phyloP scores from a whole-genome alignment of 805 yeast species.

The Wickerhamiella bombiphila region DNA sequence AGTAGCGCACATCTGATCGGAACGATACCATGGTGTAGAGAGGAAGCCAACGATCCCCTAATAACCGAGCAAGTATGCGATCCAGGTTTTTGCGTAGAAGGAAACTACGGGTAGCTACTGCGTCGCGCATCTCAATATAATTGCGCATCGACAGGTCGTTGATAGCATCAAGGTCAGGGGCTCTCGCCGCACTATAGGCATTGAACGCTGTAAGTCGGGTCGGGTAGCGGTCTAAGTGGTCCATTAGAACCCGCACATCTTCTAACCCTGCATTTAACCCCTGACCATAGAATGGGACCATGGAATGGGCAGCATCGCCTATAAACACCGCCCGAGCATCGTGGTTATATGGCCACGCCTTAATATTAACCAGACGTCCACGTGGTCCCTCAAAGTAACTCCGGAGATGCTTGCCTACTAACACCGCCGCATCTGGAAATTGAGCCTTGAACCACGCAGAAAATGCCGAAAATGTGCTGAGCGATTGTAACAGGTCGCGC shows the following conservation, averaged over 20 bases:
- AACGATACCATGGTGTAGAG: constrained; percentile 87
- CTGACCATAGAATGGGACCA: constrained; percentile 98
- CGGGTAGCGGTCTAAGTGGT: constrained; percentile 11
- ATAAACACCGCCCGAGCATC: constrained; percentile 49
- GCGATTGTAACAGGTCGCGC: constrained; percentile 44
- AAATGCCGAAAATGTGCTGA: constrained; percentile 29
- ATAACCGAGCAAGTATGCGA: constrained; percentile 39
- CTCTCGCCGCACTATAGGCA: constrained; percentile 40
- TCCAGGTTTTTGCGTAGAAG: constrained; percentile 56
- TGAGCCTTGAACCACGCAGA: constrained; percentile 39
- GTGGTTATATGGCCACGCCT: constrained; percentile 54
- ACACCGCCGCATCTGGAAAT: constrained; percentile 59
- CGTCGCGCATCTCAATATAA: constrained; percentile 75
- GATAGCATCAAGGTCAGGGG: constrained; percentile 58
- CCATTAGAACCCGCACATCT: constrained; percentile 57
- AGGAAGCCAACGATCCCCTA: constrained; percentile 64
- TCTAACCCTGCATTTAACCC: constrained; percentile 96
- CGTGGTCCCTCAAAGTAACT: constrained; percentile 49
- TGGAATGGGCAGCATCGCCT: constrained; percentile 92
- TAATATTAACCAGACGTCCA: constrained; percentile 64
- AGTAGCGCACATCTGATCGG: constrained; percentile 66
- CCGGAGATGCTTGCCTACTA: constrained; percentile 46
- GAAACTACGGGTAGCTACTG: constrained; percentile 49
- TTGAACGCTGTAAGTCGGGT: constrained; percentile 36
- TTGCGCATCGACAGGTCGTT: constrained; percentile 65